Base-by-base conservation (phyloP, 768 basidiomycete species). In the Tephrocybe rancida region DNA sequence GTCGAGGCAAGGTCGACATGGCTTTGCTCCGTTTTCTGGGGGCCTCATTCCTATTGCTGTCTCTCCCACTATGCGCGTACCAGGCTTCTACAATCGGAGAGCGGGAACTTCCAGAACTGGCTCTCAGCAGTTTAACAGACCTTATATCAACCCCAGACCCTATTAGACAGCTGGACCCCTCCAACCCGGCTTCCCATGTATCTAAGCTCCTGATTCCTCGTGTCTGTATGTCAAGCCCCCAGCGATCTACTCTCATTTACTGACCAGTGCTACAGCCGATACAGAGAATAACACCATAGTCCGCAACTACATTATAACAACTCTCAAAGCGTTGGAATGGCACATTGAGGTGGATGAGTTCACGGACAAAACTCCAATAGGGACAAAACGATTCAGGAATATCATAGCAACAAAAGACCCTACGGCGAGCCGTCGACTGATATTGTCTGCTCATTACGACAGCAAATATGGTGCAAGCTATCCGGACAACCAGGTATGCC, bases 381-480 rank as follows among this genome's bases (percentile, higher is more conserved):
- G 96, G 3, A 63, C 66, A 27, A 91, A 83, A 61, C 73, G 75
- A 34, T 96, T 99, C 67, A 87, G 85, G 13, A 99, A 99, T 72
- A 77, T 98, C 45, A 87, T 98, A 58, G 96, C 94, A 27, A 98
- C 97, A 10, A 97, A 97, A 67, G 89, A 98, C 65, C 90, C 91
- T n/a, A 68, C 73, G 16, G 95, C 97, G 0, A 73, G 87, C 1
- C 73, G 91, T 41, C 86, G 92, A 56, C 78, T 99, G 29, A 78
- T 96, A 14, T 68, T 99, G n/a, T 78, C 97, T 5, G 97, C 95
- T 5, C 95, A 98, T 65, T 94, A 86, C 61, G 95, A 98, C 68
- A 92, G 90, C 71, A 97, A 97, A 73, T 95, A 84, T 71, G 95
- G 88, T 60, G 73, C 86, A 0, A 69, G 67, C 1, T 86, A 78